These are phyloP conservation scores for Aspergillus sojae DNA, from an alignment of 2,329 filamentous ascomycete species.

Conservation along the genomic window DNA sequence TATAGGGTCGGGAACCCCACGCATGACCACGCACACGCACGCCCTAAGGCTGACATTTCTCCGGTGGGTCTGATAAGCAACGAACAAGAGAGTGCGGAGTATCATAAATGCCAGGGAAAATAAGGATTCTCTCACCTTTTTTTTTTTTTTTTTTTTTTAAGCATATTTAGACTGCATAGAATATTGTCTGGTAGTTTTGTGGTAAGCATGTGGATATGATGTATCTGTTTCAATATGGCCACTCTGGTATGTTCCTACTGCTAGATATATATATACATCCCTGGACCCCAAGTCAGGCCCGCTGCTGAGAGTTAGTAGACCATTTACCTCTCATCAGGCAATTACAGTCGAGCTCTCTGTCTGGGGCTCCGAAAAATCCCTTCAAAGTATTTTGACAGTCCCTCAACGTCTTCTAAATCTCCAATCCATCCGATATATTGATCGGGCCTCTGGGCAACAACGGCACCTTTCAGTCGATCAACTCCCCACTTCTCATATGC, in stretches of 20 bases:
- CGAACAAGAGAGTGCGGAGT: background rate
- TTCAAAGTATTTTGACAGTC: slow-evolving; percentile 26
- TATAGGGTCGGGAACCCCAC: background rate
- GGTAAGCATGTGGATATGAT: too few species aligned
- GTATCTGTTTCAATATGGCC: too few species aligned
- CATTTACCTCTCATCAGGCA: background rate
- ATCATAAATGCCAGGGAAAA: too few species aligned
- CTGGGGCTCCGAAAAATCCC: slow-evolving; percentile 16
- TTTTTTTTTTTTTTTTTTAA: too few species aligned
- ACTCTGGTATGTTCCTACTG: too few species aligned
- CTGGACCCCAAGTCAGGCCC: background rate
- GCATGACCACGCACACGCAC: background rate
- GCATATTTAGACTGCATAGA: too few species aligned
- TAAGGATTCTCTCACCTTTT: background rate
- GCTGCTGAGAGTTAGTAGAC: background rate
- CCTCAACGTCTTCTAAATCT: slow-evolving; percentile 26
- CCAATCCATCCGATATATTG: slow-evolving; percentile 35
- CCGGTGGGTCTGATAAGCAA: background rate
- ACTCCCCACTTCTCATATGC: slow-evolving; percentile 31
- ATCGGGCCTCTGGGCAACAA: slow-evolving; percentile 29
- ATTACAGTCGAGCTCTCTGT: background rate
- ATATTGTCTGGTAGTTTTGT: too few species aligned
- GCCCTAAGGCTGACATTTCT: background rate
- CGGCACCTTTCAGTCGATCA: slow-evolving; percentile 24
- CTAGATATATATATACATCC: too few species aligned